phyloP scores from a whole-genome alignment of 352 stramenopile species.

The Blastocystis sp. region DNA sequence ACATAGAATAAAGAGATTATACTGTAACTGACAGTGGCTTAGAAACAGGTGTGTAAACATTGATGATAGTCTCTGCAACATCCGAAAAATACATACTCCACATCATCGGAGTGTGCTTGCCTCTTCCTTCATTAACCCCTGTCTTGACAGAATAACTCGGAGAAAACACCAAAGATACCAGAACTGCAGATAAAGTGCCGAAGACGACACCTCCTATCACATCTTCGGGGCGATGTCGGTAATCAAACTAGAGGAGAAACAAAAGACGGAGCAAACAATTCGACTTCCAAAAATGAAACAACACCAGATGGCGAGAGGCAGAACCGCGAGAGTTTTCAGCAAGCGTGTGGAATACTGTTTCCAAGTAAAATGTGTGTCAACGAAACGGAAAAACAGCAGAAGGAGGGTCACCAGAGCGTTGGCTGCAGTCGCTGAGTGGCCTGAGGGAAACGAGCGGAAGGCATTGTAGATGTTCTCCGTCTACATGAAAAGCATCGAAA shows the following conservation, averaged over 20 bases:
- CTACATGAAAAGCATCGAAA: background rate
- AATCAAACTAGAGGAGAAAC: slow-evolving; percentile 3
- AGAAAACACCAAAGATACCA: background rate
- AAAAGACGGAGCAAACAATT: background rate
- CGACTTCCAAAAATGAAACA: slow-evolving; percentile 54
- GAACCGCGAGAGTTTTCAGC: background rate
- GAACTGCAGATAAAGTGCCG: background rate
- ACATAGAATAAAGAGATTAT: background rate
- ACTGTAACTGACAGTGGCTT: slow-evolving; percentile 41
- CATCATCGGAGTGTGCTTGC: background rate
- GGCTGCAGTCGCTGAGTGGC: slow-evolving; percentile 20
- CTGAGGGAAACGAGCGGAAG: slow-evolving; percentile 41
- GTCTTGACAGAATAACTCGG: too few species aligned
- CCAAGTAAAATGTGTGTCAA: background rate
- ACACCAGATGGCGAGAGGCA: background rate
- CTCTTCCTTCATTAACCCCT: background rate
- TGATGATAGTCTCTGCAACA: background rate
- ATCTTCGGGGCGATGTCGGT: slow-evolving; percentile 51
- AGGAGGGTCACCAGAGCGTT: background rate
- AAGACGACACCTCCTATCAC: slow-evolving; percentile 42
- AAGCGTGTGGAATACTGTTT: slow-evolving; percentile 6
- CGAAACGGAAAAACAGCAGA: background rate
- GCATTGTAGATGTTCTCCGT: slow-evolving; percentile 9
- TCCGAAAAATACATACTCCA: slow-evolving; percentile 33
- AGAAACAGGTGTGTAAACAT: background rate